Conservation (phyloP, 1,284 basidiomycete genomes). For the Lentinula novae-zelandiae region DNA sequence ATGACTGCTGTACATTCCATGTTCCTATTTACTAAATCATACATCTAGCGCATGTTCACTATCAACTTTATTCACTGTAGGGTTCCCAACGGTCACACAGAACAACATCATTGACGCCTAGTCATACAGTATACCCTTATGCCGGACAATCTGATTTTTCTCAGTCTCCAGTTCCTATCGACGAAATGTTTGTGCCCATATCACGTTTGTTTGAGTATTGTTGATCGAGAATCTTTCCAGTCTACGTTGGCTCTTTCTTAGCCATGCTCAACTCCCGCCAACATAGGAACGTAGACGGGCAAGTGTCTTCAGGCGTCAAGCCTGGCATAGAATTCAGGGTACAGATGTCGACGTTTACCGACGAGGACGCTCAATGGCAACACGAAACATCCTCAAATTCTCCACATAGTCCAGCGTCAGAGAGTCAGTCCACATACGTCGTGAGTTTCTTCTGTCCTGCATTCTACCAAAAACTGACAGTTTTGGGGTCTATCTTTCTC, state of each 20-base stretch:
- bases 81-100: slow-evolving; percentile 17
- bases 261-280: slow-evolving; percentile 44
- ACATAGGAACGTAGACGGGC: slow-evolving; percentile 1
- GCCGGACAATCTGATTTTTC: slow-evolving; percentile 45
- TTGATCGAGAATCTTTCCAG: slow-evolving; percentile 21
- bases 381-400: neutral
- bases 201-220: neutral
- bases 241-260: slow-evolving; percentile 52
- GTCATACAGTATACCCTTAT: slow-evolving; percentile 38
- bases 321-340: slow-evolving; percentile 4
- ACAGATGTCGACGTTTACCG: neutral
- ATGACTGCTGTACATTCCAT: neutral
- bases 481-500: neutral
- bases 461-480: neutral
- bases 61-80: slow-evolving; percentile 28
- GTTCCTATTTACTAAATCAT: neutral
- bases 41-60: slow-evolving; percentile 24
- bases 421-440: slow-evolving; percentile 4
- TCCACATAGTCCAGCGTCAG: neutral
- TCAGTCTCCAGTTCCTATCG: slow-evolving; percentile 44
- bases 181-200: slow-evolving; percentile 40
- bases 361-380: neutral
- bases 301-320: neutral
- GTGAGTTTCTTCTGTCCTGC: slow-evolving; percentile 2
- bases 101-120: neutral